These are phyloP conservation scores for Rehmannia glutinosa DNA, from an alignment of 257 asterid species.

Conservation along the genomic window DNA sequence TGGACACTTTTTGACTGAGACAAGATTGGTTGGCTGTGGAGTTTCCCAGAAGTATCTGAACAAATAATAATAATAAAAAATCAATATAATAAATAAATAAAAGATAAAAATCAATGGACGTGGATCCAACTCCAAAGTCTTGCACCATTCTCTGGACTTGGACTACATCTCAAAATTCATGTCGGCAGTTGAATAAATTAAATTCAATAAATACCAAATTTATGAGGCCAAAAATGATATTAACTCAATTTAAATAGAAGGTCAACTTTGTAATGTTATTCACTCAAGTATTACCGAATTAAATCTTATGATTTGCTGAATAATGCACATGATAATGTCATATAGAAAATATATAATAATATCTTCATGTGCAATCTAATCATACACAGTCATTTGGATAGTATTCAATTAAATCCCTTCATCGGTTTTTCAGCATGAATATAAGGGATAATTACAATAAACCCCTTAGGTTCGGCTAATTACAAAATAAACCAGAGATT, in stretches of 20 bases:
- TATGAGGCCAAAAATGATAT: too few species aligned
- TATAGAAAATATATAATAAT: neutral
- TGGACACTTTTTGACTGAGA: slow-evolving; percentile 1
- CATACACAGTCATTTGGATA: neutral
- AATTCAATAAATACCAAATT: too few species aligned
- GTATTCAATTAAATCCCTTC: too few species aligned
- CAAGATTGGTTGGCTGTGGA: neutral
- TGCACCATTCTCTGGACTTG: neutral
- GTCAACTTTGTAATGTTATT: too few species aligned
- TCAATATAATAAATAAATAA: neutral
- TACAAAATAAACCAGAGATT: too few species aligned
- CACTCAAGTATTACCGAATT: too few species aligned
- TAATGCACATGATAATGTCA: neutral
- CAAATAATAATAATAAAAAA: neutral
- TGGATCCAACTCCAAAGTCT: slow-evolving; percentile 7
- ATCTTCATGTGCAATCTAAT: neutral
- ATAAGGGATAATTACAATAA: too few species aligned
- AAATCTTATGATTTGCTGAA: too few species aligned
- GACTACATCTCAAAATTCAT: neutral
- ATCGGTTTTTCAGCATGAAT: too few species aligned
- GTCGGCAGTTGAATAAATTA: neutral
- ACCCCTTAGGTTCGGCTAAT: too few species aligned
- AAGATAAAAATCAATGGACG: neutral
- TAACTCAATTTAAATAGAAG: too few species aligned
- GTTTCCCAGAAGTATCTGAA: neutral